Conservation (phyloP, 108 stramenopile genomes). For the Pseudonitzschia delicatissima region DNA sequence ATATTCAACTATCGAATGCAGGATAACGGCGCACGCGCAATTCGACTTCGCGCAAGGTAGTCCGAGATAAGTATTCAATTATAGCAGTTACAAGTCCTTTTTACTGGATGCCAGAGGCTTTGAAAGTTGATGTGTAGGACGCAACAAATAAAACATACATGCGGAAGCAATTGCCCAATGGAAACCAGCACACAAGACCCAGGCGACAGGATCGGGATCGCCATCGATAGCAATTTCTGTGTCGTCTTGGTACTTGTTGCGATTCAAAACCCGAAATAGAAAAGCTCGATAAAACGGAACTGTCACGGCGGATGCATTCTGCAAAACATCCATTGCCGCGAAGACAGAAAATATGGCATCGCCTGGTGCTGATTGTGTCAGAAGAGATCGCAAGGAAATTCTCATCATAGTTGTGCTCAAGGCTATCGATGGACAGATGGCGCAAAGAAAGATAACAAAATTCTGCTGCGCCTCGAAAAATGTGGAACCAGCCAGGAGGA, state of each 20-base stretch:
- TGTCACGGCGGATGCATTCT: slow-evolving; percentile 66
- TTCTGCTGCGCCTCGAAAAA: slow-evolving; percentile 40
- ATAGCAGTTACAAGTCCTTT: slow-evolving; percentile 1
- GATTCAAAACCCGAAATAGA: slow-evolving; percentile 43
- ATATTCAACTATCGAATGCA: slow-evolving; percentile 45
- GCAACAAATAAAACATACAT: slow-evolving; percentile 34
- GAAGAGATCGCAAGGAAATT: slow-evolving; percentile 51
- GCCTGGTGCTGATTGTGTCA: slow-evolving; percentile 60
- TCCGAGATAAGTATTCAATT: not conserved
- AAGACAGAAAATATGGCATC: slow-evolving; percentile 73
- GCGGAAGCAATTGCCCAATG: slow-evolving; percentile 56
- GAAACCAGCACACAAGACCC: slow-evolving; percentile 51
- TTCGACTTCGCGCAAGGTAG: slow-evolving; percentile 28
- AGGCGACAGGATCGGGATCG: slow-evolving; percentile 67
- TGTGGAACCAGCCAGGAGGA: slow-evolving; percentile 47
- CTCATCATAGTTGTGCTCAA: slow-evolving; percentile 47
- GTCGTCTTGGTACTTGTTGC: not conserved
- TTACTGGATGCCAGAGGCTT: not conserved
- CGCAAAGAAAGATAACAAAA: slow-evolving; percentile 30
- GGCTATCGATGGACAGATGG: slow-evolving; percentile 52
- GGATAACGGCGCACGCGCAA: slow-evolving; percentile 34
- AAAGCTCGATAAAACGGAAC: slow-evolving; percentile 80
- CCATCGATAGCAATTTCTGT: slow-evolving; percentile 20
- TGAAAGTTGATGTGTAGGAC: not conserved
- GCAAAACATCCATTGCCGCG: slow-evolving; percentile 73